Conservation (phyloP, 78 protist species). For the Speleostelium caveatum region DNA sequence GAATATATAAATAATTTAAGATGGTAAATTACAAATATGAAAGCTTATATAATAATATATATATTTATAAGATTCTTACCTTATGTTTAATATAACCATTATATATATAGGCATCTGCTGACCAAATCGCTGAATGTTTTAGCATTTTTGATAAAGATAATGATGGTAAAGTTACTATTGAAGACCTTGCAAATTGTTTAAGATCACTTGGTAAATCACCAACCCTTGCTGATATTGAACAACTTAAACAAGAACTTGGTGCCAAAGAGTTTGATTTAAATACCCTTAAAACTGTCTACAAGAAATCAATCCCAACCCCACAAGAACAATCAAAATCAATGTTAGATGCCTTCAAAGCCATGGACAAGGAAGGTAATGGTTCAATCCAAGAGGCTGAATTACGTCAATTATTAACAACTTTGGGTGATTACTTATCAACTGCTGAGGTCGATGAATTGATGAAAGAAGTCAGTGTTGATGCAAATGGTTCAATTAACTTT, state of each 20-base stretch:
- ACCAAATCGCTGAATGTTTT: slow-evolving; percentile 67
- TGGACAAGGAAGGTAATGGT: slow-evolving; percentile 61
- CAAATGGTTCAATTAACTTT: slow-evolving; percentile 22
- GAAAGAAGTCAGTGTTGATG: slow-evolving; percentile 40
- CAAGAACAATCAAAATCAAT: slow-evolving; percentile 48
- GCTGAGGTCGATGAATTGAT: slow-evolving; percentile 72
- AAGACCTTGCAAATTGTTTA: slow-evolving; percentile 28
- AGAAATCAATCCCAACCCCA: slow-evolving; percentile 21
- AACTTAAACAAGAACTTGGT: slow-evolving; percentile 54
- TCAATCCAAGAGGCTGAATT: slow-evolving; percentile 56
- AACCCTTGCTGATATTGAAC: slow-evolving; percentile 57
- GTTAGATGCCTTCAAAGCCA: slow-evolving; percentile 72
- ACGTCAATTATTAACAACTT: slow-evolving; percentile 62
- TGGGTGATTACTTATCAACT: slow-evolving; percentile 58
- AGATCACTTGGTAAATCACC: slow-evolving; percentile 69
- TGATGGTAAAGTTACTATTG: slow-evolving; percentile 68
- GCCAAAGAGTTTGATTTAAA: slow-evolving; percentile 43
- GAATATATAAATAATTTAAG: neutral
- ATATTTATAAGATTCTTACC: neutral
- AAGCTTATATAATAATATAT: neutral
- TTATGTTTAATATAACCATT: no score
- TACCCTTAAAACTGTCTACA: slow-evolving; percentile 24
- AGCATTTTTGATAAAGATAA: slow-evolving; percentile 72
- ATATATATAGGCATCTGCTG: slow-evolving; percentile 51
- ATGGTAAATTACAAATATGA: neutral